These are phyloP conservation scores for Phlebopus sp. DNA, from an alignment of 1,284 basidiomycete species.

Conservation along the genomic window DNA sequence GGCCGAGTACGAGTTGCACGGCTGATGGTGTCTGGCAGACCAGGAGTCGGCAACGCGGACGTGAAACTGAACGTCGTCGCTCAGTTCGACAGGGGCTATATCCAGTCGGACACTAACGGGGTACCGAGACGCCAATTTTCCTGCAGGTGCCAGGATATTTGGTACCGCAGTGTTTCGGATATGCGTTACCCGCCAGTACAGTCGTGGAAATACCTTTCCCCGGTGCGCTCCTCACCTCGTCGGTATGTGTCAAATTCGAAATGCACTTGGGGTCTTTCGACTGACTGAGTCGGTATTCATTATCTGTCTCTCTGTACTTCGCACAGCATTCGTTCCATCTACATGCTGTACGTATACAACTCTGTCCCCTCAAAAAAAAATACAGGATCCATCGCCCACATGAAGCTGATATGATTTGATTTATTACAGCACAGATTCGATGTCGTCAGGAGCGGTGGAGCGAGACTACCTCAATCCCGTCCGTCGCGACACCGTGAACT, in stretches of 20 bases:
- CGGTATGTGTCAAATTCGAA: too few relatives aligned
- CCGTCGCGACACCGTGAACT: slow-evolving; percentile 19
- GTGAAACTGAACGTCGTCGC: slow-evolving; percentile 25
- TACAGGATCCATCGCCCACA: too few relatives aligned
- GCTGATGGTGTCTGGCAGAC: slow-evolving; percentile 17
- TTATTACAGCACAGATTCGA: slow-evolving; percentile 19
- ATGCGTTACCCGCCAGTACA: slow-evolving; percentile 34
- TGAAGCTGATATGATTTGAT: too few relatives aligned
- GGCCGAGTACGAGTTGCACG: slow-evolving; percentile 29
- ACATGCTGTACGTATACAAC: slow-evolving; percentile 23
- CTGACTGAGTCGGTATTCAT: too few relatives aligned
- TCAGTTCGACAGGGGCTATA: slow-evolving; percentile 15
- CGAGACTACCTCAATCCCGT: slow-evolving; percentile 27
- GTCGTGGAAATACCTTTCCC: slow-evolving; percentile 32
- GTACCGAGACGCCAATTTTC: slow-evolving; percentile 36
- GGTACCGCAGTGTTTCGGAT: slow-evolving; percentile 39
- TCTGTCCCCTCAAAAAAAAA: too few relatives aligned
- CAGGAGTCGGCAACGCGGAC: slow-evolving; percentile 24
- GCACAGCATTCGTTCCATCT: slow-evolving; percentile 31
- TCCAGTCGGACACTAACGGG: slow-evolving; percentile 27
- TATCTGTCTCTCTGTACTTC: too few relatives aligned
- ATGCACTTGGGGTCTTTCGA: too few relatives aligned
- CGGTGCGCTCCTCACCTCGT: slow-evolving; percentile 1
- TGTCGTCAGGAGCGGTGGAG: slow-evolving; percentile 22
- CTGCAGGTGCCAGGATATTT: slow-evolving; percentile 47